Conservation (phyloP, 2,329 filamentous ascomycete species). For the Colletotrichum orchidophilum region DNA sequence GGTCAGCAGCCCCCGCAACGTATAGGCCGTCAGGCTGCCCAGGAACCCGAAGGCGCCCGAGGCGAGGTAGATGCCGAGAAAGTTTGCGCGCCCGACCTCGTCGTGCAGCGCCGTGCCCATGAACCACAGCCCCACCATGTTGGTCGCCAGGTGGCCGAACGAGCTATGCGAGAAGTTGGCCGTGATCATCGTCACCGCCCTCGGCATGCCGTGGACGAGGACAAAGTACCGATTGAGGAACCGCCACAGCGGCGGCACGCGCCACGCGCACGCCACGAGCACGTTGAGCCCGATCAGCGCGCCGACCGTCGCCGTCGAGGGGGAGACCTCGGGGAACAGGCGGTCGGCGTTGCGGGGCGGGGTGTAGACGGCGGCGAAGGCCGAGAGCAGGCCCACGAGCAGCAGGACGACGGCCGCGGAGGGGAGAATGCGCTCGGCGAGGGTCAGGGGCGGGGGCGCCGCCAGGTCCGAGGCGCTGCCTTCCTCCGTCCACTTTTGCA, state of each 20-base stretch:
- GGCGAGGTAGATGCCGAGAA: constrained; percentile 73
- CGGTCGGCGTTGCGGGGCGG: constrained; percentile 49
- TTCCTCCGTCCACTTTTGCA: constrained; percentile 53
- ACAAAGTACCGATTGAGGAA: constrained; percentile 76
- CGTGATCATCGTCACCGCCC: constrained; percentile 68
- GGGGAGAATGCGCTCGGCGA: constrained; percentile 65
- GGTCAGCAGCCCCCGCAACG: constrained; percentile 54
- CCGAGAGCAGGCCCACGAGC: constrained; percentile 53
- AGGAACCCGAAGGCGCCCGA: constrained; percentile 68
- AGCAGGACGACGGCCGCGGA: constrained; percentile 58
- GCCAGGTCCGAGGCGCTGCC: constrained; percentile 59
- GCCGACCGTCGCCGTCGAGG: constrained; percentile 71
- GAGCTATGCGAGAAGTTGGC: constrained; percentile 76
- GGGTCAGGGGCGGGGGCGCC: constrained; percentile 59
- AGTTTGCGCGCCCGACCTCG: constrained; percentile 74
- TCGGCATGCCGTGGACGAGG: constrained; percentile 70
- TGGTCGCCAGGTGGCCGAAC: constrained; percentile 67
- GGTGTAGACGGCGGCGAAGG: constrained; percentile 58
- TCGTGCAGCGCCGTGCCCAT: constrained; percentile 75
- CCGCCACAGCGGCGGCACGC: constrained; percentile 70
- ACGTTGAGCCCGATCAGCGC: constrained; percentile 69
- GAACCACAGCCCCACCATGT: constrained; percentile 73
- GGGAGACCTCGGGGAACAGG: constrained; percentile 68
- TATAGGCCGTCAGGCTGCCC: constrained; percentile 62
- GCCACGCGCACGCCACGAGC: constrained; percentile 67